These are phyloP conservation scores for Ustilago hordei DNA, from an alignment of 1,284 basidiomycete genomes.

Conservation along the genomic window DNA sequence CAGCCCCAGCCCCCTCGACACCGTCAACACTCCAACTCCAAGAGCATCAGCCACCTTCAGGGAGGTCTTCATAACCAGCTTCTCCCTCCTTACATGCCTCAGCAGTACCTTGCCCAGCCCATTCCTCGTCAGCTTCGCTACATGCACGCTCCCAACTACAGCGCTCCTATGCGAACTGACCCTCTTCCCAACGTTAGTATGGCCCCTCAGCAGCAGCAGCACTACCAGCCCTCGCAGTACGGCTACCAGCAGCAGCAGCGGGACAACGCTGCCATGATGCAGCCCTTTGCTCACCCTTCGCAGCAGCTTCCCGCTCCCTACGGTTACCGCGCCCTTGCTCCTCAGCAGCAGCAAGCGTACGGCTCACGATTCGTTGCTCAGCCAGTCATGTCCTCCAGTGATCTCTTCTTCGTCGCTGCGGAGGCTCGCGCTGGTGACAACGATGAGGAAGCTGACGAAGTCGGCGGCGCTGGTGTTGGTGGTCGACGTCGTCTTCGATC, in stretches of 20 bases:
- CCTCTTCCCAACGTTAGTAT: constrained; percentile 28
- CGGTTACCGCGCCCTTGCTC: constrained; percentile 5
- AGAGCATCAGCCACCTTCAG: constrained; percentile 44
- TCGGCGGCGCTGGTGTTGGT: background rate
- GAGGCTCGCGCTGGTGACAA: background rate
- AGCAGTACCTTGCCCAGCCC: constrained; percentile 1
- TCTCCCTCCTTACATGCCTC: constrained; percentile 21
- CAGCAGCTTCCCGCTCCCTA: constrained; percentile 24
- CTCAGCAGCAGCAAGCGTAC: constrained; percentile 7
- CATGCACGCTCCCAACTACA: constrained; percentile 28
- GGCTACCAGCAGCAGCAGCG: constrained; percentile 13
- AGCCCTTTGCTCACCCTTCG: constrained; percentile 1
- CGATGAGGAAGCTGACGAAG: constrained; percentile 8
- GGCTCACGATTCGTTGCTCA: background rate
- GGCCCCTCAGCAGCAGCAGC: constrained; percentile 8
- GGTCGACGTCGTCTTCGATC: constrained; percentile 42
- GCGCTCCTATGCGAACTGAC: constrained; percentile 40
- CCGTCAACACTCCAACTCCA: constrained; percentile 39
- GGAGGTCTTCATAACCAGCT: constrained; percentile 27
- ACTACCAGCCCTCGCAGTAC: constrained; percentile 6
- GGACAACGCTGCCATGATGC: constrained; percentile 3
- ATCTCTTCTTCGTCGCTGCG: background rate
- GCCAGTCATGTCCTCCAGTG: background rate
- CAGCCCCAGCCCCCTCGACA: constrained; percentile 14
- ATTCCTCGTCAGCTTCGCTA: constrained; percentile 11